phyloP scores from a whole-genome alignment of 2,329 filamentous ascomycete genomes.

The Talaromyces sp. region DNA sequence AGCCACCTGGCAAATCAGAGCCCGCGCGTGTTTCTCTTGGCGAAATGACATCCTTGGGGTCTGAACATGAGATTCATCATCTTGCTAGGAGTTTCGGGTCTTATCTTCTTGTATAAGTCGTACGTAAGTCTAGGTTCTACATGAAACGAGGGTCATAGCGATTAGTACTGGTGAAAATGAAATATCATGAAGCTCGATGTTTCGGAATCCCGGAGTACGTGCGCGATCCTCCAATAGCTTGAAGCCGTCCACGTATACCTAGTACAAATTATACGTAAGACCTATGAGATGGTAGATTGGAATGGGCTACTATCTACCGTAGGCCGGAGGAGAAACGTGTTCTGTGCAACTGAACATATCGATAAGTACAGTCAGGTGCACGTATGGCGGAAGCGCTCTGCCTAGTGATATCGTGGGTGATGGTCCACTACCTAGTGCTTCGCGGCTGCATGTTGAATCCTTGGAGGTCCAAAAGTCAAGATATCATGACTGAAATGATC shows the following conservation, averaged over 20 bases:
- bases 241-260: neutral
- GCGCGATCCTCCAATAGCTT: neutral
- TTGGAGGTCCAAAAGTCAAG: neutral
- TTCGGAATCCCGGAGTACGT: neutral
- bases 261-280: neutral
- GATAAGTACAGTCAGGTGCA: neutral
- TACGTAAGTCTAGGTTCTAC: neutral
- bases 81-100: neutral
- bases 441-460: neutral
- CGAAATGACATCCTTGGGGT: neutral
- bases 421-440: neutral
- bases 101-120: neutral
- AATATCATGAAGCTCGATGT: neutral
- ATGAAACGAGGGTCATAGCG: neutral
- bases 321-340: neutral
- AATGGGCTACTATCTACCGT: neutral
- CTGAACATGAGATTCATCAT: neutral
- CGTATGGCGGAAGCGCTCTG: neutral
- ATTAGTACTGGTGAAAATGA: neutral
- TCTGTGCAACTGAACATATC: neutral
- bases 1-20: constrained; percentile 9
- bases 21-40: constrained; percentile 10
- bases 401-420: neutral
- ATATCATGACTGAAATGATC: neutral
- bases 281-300: neutral